phyloP scores from a whole-genome alignment of 192 early-diverging fungal species.

The Mortierella antarctica region DNA sequence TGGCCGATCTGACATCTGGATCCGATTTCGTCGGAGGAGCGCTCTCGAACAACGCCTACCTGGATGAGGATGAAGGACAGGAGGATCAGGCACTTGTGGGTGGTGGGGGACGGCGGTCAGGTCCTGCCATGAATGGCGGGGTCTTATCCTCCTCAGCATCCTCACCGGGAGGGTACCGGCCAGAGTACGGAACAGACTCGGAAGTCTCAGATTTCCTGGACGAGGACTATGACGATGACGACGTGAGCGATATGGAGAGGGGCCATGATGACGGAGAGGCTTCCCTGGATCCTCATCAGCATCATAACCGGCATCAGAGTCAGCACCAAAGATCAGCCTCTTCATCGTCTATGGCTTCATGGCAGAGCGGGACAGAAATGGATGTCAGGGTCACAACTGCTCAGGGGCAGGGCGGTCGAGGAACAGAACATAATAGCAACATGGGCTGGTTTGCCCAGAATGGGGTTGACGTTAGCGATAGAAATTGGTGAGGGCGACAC shows the following conservation, averaged over 20 bases:
- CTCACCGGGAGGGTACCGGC: neutral
- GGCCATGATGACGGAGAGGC: conserved; percentile 11
- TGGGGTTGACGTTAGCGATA: conserved; percentile 27
- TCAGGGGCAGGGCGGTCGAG: neutral
- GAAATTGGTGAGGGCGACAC: conserved; percentile 6
- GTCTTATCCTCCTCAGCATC: no score
- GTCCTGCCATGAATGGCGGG: no score
- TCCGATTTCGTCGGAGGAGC: conserved; percentile 23
- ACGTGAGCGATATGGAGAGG: conserved; percentile 43
- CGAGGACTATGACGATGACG: conserved; percentile 21
- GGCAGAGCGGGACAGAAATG: conserved; percentile 19
- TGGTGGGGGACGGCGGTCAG: neutral
- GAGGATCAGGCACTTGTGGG: conserved; percentile 26
- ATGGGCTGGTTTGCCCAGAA: conserved; percentile 41
- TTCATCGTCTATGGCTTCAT: neutral
- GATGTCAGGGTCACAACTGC: neutral
- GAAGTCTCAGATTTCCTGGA: conserved; percentile 22
- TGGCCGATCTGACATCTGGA: neutral
- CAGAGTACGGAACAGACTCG: conserved; percentile 23
- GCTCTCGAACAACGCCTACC: neutral
- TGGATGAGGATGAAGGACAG: conserved; percentile 19
- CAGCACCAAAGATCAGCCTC: neutral
- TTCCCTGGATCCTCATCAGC: neutral
- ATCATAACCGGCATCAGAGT: no score
- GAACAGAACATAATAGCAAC: neutral